Evolutionary conservation across 768 basidiomycete genomes (phyloP).

Genomic region (Tephrocybe sp.): DNA sequence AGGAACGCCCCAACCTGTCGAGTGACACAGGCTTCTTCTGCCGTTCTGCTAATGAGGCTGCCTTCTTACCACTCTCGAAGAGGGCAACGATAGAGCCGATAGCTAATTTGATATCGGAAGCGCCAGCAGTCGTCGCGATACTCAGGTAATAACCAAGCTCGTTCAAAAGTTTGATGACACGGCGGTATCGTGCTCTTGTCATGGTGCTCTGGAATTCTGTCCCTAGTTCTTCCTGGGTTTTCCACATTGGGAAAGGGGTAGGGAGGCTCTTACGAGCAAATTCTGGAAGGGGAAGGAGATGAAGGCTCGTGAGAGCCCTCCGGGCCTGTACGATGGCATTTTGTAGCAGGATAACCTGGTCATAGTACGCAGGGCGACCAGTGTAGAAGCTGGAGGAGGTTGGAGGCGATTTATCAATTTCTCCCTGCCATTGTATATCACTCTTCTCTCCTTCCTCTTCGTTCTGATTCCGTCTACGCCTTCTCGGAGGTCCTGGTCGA

Average conservation of each 20-base stretch:
- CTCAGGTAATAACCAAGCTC: conserved; percentile 64
- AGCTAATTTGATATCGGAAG: conserved; percentile 50
- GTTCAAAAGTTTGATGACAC: conserved; percentile 58
- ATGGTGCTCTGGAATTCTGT: conserved; percentile 57
- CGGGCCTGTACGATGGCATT: conserved; percentile 58
- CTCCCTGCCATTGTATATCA: conserved; percentile 12
- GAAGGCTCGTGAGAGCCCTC: conserved; percentile 56
- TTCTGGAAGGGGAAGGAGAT: conserved; percentile 78
- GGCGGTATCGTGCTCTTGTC: conserved; percentile 70
- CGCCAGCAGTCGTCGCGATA: conserved; percentile 60
- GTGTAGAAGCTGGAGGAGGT: conserved; percentile 84
- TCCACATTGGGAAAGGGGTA: conserved; percentile 67
- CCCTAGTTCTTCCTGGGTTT: conserved; percentile 58
- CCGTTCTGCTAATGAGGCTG: conserved; percentile 43
- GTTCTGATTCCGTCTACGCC: conserved; percentile 17
- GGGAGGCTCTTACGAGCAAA: conserved; percentile 63
- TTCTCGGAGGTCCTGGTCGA: conserved; percentile 11
- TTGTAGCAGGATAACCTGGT: conserved; percentile 68
- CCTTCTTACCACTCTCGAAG: conserved; percentile 68
- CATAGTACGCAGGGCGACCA: conserved; percentile 71
- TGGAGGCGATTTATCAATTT: conserved; percentile 37
- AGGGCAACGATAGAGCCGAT: conserved; percentile 54
- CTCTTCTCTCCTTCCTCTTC: conserved; percentile 14
- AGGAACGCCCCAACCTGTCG: conserved; percentile 82
- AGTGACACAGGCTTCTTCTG: conserved; percentile 58